Evolutionary conservation across 2,329 filamentous ascomycete genomes (phyloP), one percentile per base, ranked within the genome.

Genomic region (Monosporascus sp.): DNA sequence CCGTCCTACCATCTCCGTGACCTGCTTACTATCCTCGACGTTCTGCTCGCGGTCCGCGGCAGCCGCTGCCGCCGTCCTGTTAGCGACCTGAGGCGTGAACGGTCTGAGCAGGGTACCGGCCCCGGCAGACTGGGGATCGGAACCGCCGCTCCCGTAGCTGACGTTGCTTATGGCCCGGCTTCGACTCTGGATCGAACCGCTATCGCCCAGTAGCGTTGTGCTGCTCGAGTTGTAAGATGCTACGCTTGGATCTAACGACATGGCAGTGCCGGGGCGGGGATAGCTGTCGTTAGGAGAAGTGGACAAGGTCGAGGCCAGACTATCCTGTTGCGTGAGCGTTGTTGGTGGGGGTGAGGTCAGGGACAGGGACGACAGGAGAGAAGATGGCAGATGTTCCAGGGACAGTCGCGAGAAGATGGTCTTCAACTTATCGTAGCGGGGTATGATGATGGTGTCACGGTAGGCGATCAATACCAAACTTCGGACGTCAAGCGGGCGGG

Each of bases 1-100:
- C 49, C 93, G 80, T 0, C 91, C 94, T 1, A 97, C 92, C 61
- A 93, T 96, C 62, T 97, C 92, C 1, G 94, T 96, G 51, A 97
- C 85, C 65, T 94, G 85, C 67, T 90, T 82, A 48, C 84, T 87
- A 64, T 88, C 82, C 67, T 86, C 82, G 15, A 83, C 74, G 65
- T 84, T 84, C 63, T 83, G 80, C 64, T 85, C 78, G 52, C 78
- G 76, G 48, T 11, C 62, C 54, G 58, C 63, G 51, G 61, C 59
- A 44, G 46, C 59, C 54, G 49, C 58, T 49, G 57, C 59, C 53
- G 44, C 55, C 52, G 40, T 60, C 60, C 38, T 68, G 31, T 35
- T 35, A 46, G 69, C 58, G 53, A 65, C 67, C 49, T 72, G 73
- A 2, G 78, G 78, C 5, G 79, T 81, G 55, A 79, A 81, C 2